Evolutionary conservation across 2,329 filamentous ascomycete genomes (phyloP).

Genomic region (Trichophaea hybrida): DNA sequence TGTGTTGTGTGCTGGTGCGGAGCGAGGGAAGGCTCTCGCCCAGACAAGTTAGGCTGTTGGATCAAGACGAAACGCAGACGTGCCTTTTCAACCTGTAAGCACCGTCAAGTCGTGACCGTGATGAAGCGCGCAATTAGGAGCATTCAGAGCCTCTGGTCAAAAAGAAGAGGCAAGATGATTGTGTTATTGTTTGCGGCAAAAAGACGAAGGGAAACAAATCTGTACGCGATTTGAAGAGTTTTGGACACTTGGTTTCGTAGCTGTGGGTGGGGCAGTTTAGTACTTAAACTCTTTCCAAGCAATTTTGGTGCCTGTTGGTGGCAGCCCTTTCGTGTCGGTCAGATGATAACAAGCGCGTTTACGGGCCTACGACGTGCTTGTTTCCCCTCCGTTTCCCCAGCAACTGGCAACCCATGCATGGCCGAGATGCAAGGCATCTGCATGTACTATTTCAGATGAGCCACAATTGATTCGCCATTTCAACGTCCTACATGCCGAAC

Average conservation of each 20-base stretch:
- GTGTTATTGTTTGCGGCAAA: background rate
- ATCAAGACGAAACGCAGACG: background rate
- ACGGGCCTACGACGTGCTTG: background rate
- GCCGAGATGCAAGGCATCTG: no score
- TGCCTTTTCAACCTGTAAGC: no score
- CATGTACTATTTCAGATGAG: no score
- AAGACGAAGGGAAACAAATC: background rate
- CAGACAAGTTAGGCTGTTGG: background rate
- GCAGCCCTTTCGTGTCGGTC: background rate
- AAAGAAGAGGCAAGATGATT: no score
- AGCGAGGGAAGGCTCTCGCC: constrained; percentile 9
- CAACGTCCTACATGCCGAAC: no score
- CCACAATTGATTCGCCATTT: no score
- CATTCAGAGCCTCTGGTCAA: no score
- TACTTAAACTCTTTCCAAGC: no score
- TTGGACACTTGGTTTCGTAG: background rate
- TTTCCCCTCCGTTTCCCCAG: background rate
- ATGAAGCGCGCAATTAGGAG: no score
- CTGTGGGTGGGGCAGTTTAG: no score
- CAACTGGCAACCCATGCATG: background rate
- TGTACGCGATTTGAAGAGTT: background rate
- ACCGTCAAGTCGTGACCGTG: no score
- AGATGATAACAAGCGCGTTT: background rate
- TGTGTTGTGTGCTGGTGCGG: constrained; percentile 22
- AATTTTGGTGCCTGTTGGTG: no score